Base-by-base conservation (phyloP, 352 stramenopile genomes). In the Pythium angustatum region DNA sequence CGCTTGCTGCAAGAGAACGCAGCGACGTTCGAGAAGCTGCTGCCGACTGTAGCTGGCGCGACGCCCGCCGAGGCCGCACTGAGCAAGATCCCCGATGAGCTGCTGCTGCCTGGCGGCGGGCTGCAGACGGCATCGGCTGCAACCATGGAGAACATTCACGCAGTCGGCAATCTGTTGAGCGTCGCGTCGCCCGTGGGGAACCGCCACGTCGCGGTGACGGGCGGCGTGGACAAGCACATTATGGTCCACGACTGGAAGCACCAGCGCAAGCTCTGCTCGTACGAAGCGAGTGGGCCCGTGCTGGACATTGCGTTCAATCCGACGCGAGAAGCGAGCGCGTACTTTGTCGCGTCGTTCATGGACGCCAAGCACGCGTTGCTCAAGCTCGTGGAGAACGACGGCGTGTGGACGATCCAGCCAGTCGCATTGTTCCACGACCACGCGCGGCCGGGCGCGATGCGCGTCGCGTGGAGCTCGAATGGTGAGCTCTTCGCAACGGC, bases 151-250 rank as follows among this genome's bases (percentile, higher is more conserved):
- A 61, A 85, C 12, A 73, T 81, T 26, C 83, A 91, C 56, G 50
- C 74, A n/a, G 80, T 86, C 36, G 80, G 81, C 10, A 94, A 93
- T 54, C 43, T 92, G 31, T 66, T 94, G 38, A 83, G 80, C 56
- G 80, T 91, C 41, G 79, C 78, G 58, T 59, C 58, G 15, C 81
- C 87, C 22, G 57, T 67, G 10, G 64, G 57, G 22, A 76, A 69
- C 0, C 61, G 67, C 5, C 62, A 75, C 28, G 57, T 93, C 31
- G 74, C 87, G 24, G 64, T 88, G 36, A 84, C 81, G 1, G 86
- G 86, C 6, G 84, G 83, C 47, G 86, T 85, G 21, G 86, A 95
- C 75, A 93, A 92, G 65, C 69, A 70, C 61, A 71, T 93, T 26
- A 77, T 77, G 28, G 77, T 84, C 31, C 81, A 91, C 72, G 71